Conservation (phyloP, 148 eudicot genomes). For the Beta vulgaris region DNA sequence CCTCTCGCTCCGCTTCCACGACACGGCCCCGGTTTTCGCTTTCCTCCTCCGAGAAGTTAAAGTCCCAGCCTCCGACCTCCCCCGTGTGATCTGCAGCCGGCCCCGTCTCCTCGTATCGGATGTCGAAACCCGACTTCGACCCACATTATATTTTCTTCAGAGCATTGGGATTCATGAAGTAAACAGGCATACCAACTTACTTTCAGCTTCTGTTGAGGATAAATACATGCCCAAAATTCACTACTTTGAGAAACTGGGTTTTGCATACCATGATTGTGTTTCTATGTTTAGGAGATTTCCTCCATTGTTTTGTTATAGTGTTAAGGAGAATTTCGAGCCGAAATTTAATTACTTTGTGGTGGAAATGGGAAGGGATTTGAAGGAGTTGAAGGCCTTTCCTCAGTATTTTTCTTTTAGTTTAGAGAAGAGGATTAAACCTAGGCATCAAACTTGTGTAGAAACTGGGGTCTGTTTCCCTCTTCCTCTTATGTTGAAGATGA, state of each 20-base stretch:
- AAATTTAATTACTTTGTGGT: conserved; percentile 73
- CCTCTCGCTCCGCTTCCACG: conserved; percentile 34
- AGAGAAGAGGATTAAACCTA: conserved; percentile 76
- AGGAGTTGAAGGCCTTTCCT: conserved; percentile 79
- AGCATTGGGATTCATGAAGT: conserved; percentile 66
- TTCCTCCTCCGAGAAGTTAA: conserved; percentile 81
- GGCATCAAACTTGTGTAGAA: conserved; percentile 68
- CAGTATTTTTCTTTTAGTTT: conserved; percentile 92
- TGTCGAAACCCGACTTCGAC: conserved; percentile 63
- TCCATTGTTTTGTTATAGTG: conserved; percentile 74
- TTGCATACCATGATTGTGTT: conserved; percentile 47
- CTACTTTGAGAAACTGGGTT: conserved; percentile 59
- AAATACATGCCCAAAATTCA: conserved; percentile 71
- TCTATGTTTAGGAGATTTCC: conserved; percentile 76
- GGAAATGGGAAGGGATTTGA: conserved; percentile 89
- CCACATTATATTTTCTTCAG: conserved; percentile 77
- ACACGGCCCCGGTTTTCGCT: conserved; percentile 49
- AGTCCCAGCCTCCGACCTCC: conserved; percentile 44
- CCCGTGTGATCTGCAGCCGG: conserved; percentile 63
- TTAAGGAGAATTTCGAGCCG: conserved; percentile 66
- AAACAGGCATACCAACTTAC: conserved; percentile 48
- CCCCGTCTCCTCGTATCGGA: conserved; percentile 60
- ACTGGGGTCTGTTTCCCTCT: conserved; percentile 68
- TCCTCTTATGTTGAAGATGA: conserved; percentile 64
- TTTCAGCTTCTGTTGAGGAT: conserved; percentile 71